Conservation (phyloP, 2,329 filamentous ascomycete genomes). For the Fusarium pseudoanthophilum region DNA sequence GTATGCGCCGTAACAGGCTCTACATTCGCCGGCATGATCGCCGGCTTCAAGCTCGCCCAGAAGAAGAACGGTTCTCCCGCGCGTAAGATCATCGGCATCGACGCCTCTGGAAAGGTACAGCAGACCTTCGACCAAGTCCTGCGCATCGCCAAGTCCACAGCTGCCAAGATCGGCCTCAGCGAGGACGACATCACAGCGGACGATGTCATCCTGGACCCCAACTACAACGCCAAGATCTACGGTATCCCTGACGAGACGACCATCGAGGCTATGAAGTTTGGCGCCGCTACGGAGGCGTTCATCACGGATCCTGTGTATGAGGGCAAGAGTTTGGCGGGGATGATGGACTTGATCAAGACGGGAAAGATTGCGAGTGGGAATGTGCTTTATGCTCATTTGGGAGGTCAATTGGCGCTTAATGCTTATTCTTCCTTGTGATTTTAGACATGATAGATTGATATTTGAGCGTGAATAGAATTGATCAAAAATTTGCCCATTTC, state of each 20-base stretch:
- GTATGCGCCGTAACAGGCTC: slow-evolving; percentile 78
- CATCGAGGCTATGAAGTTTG: slow-evolving; percentile 74
- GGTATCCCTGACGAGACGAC: slow-evolving; percentile 74
- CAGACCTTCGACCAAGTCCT: slow-evolving; percentile 74
- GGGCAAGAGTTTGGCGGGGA: slow-evolving; percentile 77
- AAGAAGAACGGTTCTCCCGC: slow-evolving; percentile 55
- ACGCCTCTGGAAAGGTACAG: slow-evolving; percentile 56
- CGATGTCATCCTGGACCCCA: slow-evolving; percentile 70
- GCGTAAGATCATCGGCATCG: slow-evolving; percentile 73
- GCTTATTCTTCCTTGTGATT: slow-evolving; percentile 63
- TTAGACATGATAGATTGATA: neutral
- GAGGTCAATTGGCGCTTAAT: slow-evolving; percentile 76
- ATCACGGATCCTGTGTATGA: slow-evolving; percentile 82
- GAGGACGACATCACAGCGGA: slow-evolving; percentile 68
- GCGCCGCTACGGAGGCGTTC: slow-evolving; percentile 74
- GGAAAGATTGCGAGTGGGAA: slow-evolving; percentile 72
- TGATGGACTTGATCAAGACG: slow-evolving; percentile 74
- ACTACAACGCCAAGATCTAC: slow-evolving; percentile 74
- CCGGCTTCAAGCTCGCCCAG: slow-evolving; percentile 74
- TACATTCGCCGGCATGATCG: slow-evolving; percentile 77
- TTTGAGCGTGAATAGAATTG: slow-evolving; percentile 12
- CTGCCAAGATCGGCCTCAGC: slow-evolving; percentile 68
- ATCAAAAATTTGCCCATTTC: neutral
- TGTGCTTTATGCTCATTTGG: slow-evolving; percentile 77
- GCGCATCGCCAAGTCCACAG: slow-evolving; percentile 73